Base-by-base conservation (phyloP, 257 asterid genomes). In the Plantago elongata region DNA sequence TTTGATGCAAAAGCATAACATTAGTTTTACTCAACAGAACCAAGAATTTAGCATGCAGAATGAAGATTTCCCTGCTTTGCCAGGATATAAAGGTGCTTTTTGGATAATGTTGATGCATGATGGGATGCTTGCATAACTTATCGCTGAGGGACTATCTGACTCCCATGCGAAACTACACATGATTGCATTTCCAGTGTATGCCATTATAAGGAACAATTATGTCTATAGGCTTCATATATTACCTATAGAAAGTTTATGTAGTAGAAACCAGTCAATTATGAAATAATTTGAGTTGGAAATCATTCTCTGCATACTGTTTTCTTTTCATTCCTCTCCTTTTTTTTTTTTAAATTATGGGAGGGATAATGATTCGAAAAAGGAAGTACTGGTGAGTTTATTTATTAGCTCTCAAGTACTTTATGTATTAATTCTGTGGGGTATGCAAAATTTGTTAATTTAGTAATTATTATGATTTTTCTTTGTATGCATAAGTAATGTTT, bases 31-130 rank as follows among this genome's bases (percentile, higher is more conserved):
- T 74, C 97, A 87, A 76, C 97, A 85, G 78, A 90, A 85, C 70
- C 96, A 83, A 73, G 96, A 87, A 72, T 90, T 90, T 83, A 87
- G 97, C 79, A 90, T 90, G 74, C 97, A 87, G 70, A 90, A 83
- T 81, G 97, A 90, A 85, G 97, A 90, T 77, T 90, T 90, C 65
- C 96, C 97, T 54, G 96, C 97, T 70, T 80, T 87, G 79, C 95
- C 96, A 10, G 96, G 95, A 75, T 90, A 73, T 72, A 83, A 83
- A 90, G 97, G 97, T 90, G 76, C 66, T 67, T 59, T 62, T 57
- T 71, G 14, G 70, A 16, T 47, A 13, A 55, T 14, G 44, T 56
- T 66, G 60, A 50, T 46, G 60, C 47, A 13, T 30, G 30, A 17
- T 14, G 42, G 60, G 30, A 70, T 46, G 50, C 51, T 54, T 57